Evolutionary conservation across 371 early-diverging fungal species (phyloP), one percentile per base, ranked within the genome.

Genomic region (Zychaea mexicana): DNA sequence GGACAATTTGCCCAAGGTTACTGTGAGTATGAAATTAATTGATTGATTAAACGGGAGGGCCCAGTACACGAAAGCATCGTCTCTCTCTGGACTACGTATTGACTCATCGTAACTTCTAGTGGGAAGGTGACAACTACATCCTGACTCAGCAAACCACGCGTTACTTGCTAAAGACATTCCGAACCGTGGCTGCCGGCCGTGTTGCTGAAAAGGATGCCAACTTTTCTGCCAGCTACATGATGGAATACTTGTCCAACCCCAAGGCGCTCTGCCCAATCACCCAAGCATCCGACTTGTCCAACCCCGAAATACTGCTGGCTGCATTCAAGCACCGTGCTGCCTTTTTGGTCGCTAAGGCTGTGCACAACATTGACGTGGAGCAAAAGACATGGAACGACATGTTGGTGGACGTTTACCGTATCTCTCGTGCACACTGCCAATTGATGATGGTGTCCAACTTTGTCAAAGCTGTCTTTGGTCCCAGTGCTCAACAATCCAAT

Each of bases 41-140:
- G 27, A 8, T 52, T 19, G 15, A 42, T n/a, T n/a, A n/a, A n/a
- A n/a, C n/a, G n/a, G n/a, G n/a, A n/a, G n/a, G n/a, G n/a, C n/a
- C n/a, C n/a, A n/a, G n/a, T n/a, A n/a, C n/a, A n/a, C n/a, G n/a
- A n/a, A n/a, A n/a, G n/a, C n/a, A n/a, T n/a, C n/a, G n/a, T n/a
- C n/a, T n/a, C n/a, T n/a, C n/a, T n/a, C n/a, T n/a, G n/a, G n/a
- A n/a, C n/a, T n/a, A n/a, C n/a, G n/a, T n/a, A n/a, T n/a, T n/a
- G n/a, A n/a, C n/a, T n/a, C n/a, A n/a, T n/a, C n/a, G n/a, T n/a
- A n/a, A 27, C 4, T 28, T 30, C 12, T 71, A 81, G 81, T 91
- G 91, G 91, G 94, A 94, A 70, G 94, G 94, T 30, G 94, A 94
- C 66, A 93, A 93, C 75, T 91, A 87, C 62, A 75, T 93, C 21